Percentiles rank a stretch among this genome's conserved stretches.
phyloP scores from a whole-genome alignment of 768 basidiomycete genomes.

The Mrakia gelida region DNA sequence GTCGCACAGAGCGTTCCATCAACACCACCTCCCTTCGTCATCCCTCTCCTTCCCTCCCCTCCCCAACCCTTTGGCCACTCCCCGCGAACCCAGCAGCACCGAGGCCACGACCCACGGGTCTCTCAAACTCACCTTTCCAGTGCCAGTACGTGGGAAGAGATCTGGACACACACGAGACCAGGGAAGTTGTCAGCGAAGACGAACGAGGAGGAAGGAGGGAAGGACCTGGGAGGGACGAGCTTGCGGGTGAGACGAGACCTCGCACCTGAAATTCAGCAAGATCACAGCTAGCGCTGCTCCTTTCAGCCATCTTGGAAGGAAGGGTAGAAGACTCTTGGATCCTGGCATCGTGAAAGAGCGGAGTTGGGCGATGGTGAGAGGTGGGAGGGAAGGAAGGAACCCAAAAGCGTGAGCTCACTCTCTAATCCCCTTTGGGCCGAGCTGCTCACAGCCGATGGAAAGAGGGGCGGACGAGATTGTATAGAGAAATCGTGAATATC shows the following conservation, averaged over 20 bases:
- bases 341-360: not conserved
- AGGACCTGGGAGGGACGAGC: not conserved
- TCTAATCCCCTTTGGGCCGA: too few relatives aligned
- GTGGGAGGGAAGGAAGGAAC: not conserved
- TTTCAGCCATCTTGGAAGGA: conserved; percentile 22
- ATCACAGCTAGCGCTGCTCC: not conserved
- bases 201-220: not conserved
- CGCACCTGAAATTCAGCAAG: conserved; percentile 3
- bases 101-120: not conserved
- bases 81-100: not conserved
- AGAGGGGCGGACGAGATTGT: too few relatives aligned
- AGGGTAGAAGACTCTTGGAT: not conserved
- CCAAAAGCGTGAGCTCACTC: not conserved
- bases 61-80: not conserved
- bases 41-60: not conserved
- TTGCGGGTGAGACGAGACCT: not conserved
- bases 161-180: not conserved
- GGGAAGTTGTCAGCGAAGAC: not conserved
- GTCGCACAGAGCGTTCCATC: too few relatives aligned
- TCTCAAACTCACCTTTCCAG: not conserved
- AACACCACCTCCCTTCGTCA: too few relatives aligned
- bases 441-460: too few relatives aligned
- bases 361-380: not conserved
- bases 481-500: too few relatives aligned
- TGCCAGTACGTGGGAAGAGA: conserved; percentile 5